Conservation (phyloP, 129 eudicot species). For the Arctium minus region DNA sequence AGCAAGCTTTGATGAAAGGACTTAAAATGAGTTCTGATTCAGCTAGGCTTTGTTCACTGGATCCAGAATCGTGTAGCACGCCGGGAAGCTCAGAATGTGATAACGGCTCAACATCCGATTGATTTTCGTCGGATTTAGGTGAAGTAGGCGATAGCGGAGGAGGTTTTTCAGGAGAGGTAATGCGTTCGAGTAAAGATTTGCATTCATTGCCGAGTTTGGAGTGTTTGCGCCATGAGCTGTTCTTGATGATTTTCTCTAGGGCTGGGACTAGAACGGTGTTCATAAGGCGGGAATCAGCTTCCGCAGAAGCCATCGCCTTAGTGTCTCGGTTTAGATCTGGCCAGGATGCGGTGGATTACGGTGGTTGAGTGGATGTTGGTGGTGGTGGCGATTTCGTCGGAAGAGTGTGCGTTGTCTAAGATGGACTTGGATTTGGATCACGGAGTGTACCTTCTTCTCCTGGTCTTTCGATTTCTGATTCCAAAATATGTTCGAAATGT, state of each 20-base stretch:
- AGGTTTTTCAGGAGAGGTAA: constrained; percentile 36
- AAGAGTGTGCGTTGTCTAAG: constrained; percentile 1
- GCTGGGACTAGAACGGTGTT: constrained; percentile 59
- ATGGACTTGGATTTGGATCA: constrained; percentile 19
- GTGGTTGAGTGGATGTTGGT: constrained; percentile 10
- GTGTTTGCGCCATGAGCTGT: constrained; percentile 91
- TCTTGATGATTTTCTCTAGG: constrained; percentile 82
- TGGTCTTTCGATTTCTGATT: constrained; percentile 16
- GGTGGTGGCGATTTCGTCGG: constrained; percentile 31
- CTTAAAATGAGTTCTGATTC: constrained; percentile 72
- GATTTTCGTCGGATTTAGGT: constrained; percentile 30
- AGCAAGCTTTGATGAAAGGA: constrained; percentile 61
- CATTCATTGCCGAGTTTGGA: constrained; percentile 76
- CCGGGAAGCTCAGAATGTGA: constrained; percentile 44
- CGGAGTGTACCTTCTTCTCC: constrained; percentile 1
- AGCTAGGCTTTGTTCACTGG: constrained; percentile 43
- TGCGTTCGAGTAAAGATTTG: constrained; percentile 69
- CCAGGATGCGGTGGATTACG: background rate
- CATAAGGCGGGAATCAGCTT: constrained; percentile 80
- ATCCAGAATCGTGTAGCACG: constrained; percentile 50
- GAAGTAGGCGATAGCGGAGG: constrained; percentile 34
- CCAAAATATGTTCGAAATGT: background rate
- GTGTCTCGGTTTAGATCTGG: constrained; percentile 33
- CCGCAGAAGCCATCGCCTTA: constrained; percentile 78
- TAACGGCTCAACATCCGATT: constrained; percentile 41